phyloP scores from a whole-genome alignment of 1,284 basidiomycete genomes.

The Trichosporon faecale region DNA sequence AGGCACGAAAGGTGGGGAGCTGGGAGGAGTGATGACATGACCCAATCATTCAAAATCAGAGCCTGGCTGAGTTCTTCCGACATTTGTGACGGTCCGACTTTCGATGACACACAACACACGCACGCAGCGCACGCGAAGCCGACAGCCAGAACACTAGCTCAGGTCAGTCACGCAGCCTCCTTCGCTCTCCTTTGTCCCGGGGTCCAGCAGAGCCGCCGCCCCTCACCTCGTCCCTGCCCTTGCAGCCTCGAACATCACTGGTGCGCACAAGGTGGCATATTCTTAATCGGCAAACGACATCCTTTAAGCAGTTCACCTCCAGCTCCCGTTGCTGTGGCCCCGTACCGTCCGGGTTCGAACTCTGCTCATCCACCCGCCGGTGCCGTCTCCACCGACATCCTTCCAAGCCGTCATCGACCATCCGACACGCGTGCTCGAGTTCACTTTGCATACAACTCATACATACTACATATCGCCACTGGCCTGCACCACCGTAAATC shows the following conservation, averaged over 20 bases:
- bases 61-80: constrained; percentile 3
- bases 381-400: neutral
- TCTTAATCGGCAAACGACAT: neutral
- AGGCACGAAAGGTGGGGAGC: constrained; percentile 11
- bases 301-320: neutral
- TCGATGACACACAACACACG: neutral
- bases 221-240: neutral
- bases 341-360: neutral
- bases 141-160: constrained; percentile 2
- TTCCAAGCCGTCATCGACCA: neutral
- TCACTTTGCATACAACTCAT: neutral
- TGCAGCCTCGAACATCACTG: neutral
- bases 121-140: neutral
- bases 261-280: neutral
- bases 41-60: constrained; percentile 6
- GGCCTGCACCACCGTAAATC: neutral
- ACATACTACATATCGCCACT: neutral
- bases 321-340: neutral
- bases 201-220: neutral
- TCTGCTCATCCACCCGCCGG: neutral
- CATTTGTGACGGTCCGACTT: constrained; percentile 3
- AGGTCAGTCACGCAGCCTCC: neutral
- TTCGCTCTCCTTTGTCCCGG: neutral
- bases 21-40: neutral
- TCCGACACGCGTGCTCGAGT: neutral